These are phyloP conservation scores for Boechera stricta DNA, from an alignment of 345 rosid genomes.

Conservation along the genomic window DNA sequence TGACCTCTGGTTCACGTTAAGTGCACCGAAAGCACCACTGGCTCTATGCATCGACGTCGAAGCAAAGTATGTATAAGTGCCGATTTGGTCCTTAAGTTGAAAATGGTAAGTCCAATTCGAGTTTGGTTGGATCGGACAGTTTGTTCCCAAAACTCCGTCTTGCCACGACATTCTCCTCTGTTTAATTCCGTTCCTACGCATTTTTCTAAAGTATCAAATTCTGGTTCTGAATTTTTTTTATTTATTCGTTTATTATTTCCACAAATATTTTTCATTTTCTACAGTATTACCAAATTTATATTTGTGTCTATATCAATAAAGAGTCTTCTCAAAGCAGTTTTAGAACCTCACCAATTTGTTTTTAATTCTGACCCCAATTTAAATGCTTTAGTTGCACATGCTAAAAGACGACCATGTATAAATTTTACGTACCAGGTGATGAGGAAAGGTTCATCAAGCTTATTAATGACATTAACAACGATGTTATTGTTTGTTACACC, in stretches of 20 bases:
- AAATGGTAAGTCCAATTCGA: constrained; percentile 42
- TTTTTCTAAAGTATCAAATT: neutral
- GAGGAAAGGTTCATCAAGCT: constrained; percentile 77
- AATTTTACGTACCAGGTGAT: constrained; percentile 60
- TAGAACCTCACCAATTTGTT: neutral
- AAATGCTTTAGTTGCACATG: too few relatives aligned
- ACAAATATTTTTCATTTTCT: too few relatives aligned
- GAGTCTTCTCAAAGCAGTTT: too few relatives aligned
- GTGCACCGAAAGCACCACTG: constrained; percentile 52
- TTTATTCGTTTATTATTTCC: too few relatives aligned
- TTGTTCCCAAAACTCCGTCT: constrained; percentile 46
- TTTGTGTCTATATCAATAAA: too few relatives aligned
- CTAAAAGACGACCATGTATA: neutral
- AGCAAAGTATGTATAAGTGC: constrained; percentile 38
- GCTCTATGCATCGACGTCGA: constrained; percentile 42
- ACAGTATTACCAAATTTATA: too few relatives aligned
- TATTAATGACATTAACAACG: constrained; percentile 63
- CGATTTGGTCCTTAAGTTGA: constrained; percentile 45
- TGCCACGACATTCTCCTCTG: constrained; percentile 46
- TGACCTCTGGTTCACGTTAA: constrained; percentile 56
- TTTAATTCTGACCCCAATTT: neutral
- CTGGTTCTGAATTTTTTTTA: neutral
- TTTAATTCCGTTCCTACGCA: constrained; percentile 38
- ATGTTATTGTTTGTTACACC: constrained; percentile 74
- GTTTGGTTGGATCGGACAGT: constrained; percentile 43